Percentiles rank a stretch among this genome's conserved stretches.
Evolutionary conservation across 495 filamentous ascomycete genomes (phyloP).

Genomic region (Penicillium tannophilum): DNA sequence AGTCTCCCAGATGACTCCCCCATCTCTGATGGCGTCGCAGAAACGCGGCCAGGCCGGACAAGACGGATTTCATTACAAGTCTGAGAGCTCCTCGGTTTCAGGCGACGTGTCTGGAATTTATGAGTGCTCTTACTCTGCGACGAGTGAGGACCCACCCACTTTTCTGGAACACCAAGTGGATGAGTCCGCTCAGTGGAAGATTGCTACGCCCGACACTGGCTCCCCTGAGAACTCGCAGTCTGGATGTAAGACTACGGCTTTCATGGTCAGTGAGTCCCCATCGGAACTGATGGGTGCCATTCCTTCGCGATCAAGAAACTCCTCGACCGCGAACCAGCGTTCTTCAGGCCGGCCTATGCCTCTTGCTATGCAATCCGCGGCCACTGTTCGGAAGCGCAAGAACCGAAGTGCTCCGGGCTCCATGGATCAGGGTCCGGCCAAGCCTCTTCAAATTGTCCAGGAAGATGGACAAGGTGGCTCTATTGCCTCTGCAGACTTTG

Average conservation of each 20-base stretch:
- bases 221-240: constrained; percentile 32
- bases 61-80: constrained; percentile 44
- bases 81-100: constrained; percentile 44
- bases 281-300: constrained; percentile 34
- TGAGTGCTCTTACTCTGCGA: constrained; percentile 42
- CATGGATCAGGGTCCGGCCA: constrained; percentile 34
- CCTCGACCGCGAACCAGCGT: constrained; percentile 32
- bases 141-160: constrained; percentile 35
- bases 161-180: constrained; percentile 38
- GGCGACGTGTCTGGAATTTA: constrained; percentile 39
- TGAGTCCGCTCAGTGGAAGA: constrained; percentile 37
- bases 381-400: constrained; percentile 46
- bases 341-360: constrained; percentile 29
- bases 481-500: constrained; percentile 52
- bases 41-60: constrained; percentile 26
- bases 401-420: constrained; percentile 34
- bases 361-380: constrained; percentile 40
- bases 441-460: constrained; percentile 50
- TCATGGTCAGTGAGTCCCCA: constrained; percentile 44
- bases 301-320: constrained; percentile 31
- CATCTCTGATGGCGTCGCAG: constrained; percentile 26
- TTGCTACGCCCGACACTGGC: constrained; percentile 26
- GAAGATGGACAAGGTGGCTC: constrained; percentile 52
- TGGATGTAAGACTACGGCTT: constrained; percentile 35
- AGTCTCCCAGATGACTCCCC: constrained; percentile 32